Evolutionary conservation across 1,284 basidiomycete genomes (phyloP), one percentile per base, ranked within the genome.

Genomic region (Hypsizygus ulmarius): DNA sequence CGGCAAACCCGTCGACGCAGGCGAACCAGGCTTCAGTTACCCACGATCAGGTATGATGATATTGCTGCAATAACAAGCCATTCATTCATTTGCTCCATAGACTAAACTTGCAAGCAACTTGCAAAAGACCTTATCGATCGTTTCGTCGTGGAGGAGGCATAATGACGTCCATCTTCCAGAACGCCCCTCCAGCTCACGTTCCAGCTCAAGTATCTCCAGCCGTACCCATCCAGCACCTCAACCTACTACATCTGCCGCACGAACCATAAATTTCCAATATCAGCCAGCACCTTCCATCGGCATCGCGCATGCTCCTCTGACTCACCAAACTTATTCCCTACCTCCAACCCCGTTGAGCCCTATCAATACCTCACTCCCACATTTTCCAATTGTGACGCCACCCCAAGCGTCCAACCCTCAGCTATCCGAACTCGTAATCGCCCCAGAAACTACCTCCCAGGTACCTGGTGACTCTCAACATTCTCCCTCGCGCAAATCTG

Each of bases 331-430:
- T n/a, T 25, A 27, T 12, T 45, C 38, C 10, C 39, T 41, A 39
- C 29, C 45, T 27, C 42, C 46, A 15, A 43, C 45, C 40, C 51
- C 54, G 19, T 29, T 45, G 34, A 56, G 40, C 14, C 11, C 16
- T 16, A 11, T 32, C n/a, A 30, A 18, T 41, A 7, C 11, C 9
- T 14, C 39, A 41, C 32, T 25, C 12, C 3, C 16, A 3, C 16
- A 11, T 11, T 2, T 21, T 1, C 7, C 43, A n/a, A n/a, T n/a
- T 42, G 16, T 39, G 10, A 3, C 14, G 8, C 38, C 35, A 2
- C 39, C n/a, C 14, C n/a, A 38, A 45, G 35, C 15, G 18, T 28
- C 27, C 5, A 45, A 16, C 30, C 37, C 37, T 21, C 21, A 25
- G 21, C 21, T 25, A 25, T 3, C 4, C 7, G 21, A 25, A 25